Evolutionary conservation across 2,329 filamentous ascomycete genomes (phyloP), one percentile per base, ranked within the genome.

Genomic region (Cladosporium cucumerinum): DNA sequence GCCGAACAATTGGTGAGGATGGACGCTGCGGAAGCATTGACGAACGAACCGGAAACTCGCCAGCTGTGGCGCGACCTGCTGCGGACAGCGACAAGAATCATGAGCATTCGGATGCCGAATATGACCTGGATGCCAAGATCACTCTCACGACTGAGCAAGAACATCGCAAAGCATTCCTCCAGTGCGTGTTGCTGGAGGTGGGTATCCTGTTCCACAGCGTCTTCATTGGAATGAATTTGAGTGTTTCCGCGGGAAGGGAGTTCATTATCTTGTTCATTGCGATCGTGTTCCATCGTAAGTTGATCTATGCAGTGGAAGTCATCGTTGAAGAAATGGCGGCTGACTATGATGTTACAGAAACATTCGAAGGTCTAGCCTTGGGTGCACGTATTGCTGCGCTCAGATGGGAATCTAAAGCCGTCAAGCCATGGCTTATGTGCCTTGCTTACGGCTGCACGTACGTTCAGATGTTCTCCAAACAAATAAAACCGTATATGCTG

Each of bases 131-230:
- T 10, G 64, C 61, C 43, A 69, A 65, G 64, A 52, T 69, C 28
- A 64, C 55, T 6, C 11, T 63, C 12, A 39, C 58, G 26, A 62
- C 62, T 11, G 67, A 66, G 57, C 67, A 82, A 46, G 66, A 81
- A 77, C 80, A 84, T 75, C 83, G 84, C 72, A 89, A 86, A 72
- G 85, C 87, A 74, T 83, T 88, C 2, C 80, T 90, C 72, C 89
- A 91, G 74, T 90, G 89, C 68, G 84, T 89, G 3, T 81, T 92
- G 0, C 82, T 91, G 5, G 89, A 92, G 73, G 86, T 88, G 61
- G 89, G 89, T 64, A 92, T 92, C 67, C 80, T 92, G 2, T 92
- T 91, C 73, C 89, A 92, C 77, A 89, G 87, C 63, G 83, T 92
- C 57, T 90, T 90, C 73, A 87, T 90, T 55, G 87, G 87, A 63